Evolutionary conservation across 2,329 filamentous ascomycete species (phyloP).

Genomic region (Penicillium frequentans): DNA sequence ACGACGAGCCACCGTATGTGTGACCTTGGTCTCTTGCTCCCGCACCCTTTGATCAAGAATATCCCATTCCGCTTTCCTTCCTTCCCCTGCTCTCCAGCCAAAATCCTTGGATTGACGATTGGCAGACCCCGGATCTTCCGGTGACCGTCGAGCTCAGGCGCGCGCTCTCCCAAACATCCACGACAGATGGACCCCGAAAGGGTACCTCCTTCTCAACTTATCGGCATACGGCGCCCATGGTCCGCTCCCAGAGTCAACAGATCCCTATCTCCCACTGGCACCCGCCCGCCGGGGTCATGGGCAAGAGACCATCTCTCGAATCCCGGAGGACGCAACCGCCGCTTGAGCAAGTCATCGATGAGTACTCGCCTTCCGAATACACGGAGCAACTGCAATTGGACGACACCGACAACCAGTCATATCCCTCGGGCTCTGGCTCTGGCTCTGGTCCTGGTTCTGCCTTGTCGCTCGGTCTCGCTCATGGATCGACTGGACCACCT

Average conservation of each 20-base stretch:
- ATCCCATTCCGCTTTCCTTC: slow-evolving; percentile 19
- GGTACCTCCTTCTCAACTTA: slow-evolving; percentile 27
- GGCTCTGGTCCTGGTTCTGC: slow-evolving; percentile 8
- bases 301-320: slow-evolving; percentile 35
- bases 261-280: slow-evolving; percentile 34
- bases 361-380: slow-evolving; percentile 46
- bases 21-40: slow-evolving; percentile 42
- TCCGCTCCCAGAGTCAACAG: slow-evolving; percentile 41
- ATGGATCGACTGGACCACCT: slow-evolving; percentile 16
- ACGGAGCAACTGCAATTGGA: slow-evolving; percentile 34
- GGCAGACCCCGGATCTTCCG: slow-evolving; percentile 41
- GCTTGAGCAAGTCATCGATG: slow-evolving; percentile 38
- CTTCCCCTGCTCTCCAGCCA: slow-evolving; percentile 25
- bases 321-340: slow-evolving; percentile 26
- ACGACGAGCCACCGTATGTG: slow-evolving; percentile 48
- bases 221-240: slow-evolving; percentile 34
- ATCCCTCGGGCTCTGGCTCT: slow-evolving; percentile 23
- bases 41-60: slow-evolving; percentile 29
- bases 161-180: slow-evolving; percentile 31
- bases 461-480: slow-evolving; percentile 14
- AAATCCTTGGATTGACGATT: slow-evolving; percentile 43
- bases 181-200: slow-evolving; percentile 29
- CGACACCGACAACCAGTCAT: background rate
- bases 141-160: slow-evolving; percentile 33
- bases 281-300: slow-evolving; percentile 23